Percentiles rank a stretch among this genome's conserved stretches.
phyloP scores from a whole-genome alignment of 1,284 basidiomycete species.

The Puccinia novopanici region DNA sequence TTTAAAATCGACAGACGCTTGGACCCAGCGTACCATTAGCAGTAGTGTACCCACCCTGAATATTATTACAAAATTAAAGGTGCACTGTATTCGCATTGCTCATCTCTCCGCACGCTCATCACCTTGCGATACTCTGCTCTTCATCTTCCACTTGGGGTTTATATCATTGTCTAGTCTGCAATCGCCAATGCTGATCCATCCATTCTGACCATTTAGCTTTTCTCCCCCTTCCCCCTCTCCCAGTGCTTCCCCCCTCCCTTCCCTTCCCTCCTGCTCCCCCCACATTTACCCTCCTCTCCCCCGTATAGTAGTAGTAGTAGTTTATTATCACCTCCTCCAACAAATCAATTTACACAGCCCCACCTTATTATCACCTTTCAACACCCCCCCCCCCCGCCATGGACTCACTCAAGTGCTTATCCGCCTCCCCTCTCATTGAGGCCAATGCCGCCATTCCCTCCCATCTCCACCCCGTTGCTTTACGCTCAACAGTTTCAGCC shows the following conservation, averaged over 20 bases:
- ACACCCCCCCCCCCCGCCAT: background rate
- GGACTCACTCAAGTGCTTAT: conserved; percentile 7
- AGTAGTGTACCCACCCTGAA: background rate
- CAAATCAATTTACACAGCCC: too few species aligned
- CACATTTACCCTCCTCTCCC: too few species aligned
- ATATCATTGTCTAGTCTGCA: background rate
- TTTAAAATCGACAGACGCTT: too few species aligned
- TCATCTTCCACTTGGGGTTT: background rate
- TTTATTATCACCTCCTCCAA: background rate
- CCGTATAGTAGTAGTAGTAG: too few species aligned
- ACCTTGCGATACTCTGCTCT: background rate
- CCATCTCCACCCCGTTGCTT: conserved; percentile 35
- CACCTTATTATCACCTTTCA: too few species aligned
- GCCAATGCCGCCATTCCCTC: conserved; percentile 45
- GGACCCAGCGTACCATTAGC: background rate
- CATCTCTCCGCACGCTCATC: background rate
- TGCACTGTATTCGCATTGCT: too few species aligned
- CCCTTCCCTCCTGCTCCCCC: conserved; percentile 49
- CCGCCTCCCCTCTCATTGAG: conserved; percentile 20
- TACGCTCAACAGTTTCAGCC: conserved; percentile 34
- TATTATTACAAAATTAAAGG: too few species aligned
- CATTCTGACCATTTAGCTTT: too few species aligned
- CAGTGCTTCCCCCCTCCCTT: background rate
- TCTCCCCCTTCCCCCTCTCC: background rate
- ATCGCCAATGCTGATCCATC: background rate